Evolutionary conservation across 176 grass and related monocot species (phyloP).

Genomic region (Tillandsia leiboldiana): DNA sequence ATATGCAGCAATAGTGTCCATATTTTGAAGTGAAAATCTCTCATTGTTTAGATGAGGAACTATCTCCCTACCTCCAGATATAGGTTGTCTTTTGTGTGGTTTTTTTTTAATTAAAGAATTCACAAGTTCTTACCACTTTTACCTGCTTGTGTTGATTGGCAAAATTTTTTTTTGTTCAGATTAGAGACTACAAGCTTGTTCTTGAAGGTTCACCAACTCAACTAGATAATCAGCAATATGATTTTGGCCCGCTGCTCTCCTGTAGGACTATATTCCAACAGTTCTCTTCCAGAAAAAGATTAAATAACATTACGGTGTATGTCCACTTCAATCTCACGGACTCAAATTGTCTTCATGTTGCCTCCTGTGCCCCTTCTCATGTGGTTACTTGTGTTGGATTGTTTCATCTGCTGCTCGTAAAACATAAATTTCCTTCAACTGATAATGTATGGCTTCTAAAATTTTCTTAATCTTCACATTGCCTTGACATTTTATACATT

Average conservation of each 20-base stretch:
- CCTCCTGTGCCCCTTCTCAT: conserved; percentile 33
- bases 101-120: not conserved
- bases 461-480: not conserved
- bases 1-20: not conserved
- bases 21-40: not conserved
- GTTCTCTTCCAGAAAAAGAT: conserved; percentile 30
- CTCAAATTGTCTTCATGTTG: conserved; percentile 31
- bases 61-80: not conserved
- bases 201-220: conserved; percentile 65
- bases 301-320: conserved; percentile 43
- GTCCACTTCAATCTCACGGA: conserved; percentile 53
- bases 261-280: conserved; percentile 60
- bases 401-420: conserved; percentile 62
- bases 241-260: conserved; percentile 46
- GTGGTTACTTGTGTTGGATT: conserved; percentile 11
- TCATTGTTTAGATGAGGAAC: not conserved
- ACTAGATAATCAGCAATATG: conserved; percentile 30
- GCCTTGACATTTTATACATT: conserved; percentile 5
- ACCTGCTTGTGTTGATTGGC: conserved; percentile 8
- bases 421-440: conserved; percentile 63
- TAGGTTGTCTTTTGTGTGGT: not conserved
- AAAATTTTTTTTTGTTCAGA: conserved; percentile 31
- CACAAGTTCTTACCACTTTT: not conserved
- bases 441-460: conserved; percentile 33
- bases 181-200: conserved; percentile 54